These are phyloP conservation scores for Wickerhamiella azymoides DNA, from an alignment of 805 yeast species.

Conservation along the genomic window DNA sequence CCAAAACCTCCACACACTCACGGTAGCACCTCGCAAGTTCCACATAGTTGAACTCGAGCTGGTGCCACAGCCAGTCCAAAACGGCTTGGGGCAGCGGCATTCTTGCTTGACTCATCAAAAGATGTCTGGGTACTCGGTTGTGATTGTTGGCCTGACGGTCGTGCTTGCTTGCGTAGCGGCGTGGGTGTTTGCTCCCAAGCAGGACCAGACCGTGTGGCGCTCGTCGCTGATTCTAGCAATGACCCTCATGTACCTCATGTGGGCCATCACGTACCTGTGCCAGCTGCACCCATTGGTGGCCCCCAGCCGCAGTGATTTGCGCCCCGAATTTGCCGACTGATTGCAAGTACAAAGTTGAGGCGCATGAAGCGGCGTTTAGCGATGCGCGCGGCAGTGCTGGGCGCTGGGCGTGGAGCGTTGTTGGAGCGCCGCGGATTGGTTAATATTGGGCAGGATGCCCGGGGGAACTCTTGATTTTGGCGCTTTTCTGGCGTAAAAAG, in stretches of 20 bases:
- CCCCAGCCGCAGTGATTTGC: conserved; percentile 78
- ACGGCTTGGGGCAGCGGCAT: conserved; percentile 12
- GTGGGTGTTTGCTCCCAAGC: conserved; percentile 79
- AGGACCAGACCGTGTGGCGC: conserved; percentile 54
- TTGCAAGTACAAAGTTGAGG: background rate
- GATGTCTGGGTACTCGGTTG: conserved; percentile 54
- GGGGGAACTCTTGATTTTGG: too few species aligned
- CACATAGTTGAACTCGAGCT: conserved; percentile 43
- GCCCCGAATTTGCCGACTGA: conserved; percentile 44
- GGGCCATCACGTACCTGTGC: conserved; percentile 80
- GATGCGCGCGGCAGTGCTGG: too few species aligned
- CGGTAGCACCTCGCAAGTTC: conserved; percentile 47
- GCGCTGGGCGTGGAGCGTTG: too few species aligned
- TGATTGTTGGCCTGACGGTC: conserved; percentile 46
- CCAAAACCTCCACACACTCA: conserved; percentile 46
- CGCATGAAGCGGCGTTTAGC: too few species aligned
- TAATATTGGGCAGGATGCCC: too few species aligned
- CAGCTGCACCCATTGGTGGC: conserved; percentile 86
- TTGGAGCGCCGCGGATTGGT: too few species aligned
- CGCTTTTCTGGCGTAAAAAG: too few species aligned
- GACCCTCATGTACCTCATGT: conserved; percentile 71
- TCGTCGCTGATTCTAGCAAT: conserved; percentile 53
- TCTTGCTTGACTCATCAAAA: conserved; percentile 2
- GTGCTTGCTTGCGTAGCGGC: conserved; percentile 47
- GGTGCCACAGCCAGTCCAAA: conserved; percentile 40